Percentiles rank a stretch among this genome's conserved stretches.
These are phyloP conservation scores for Physcia stellaris DNA, from an alignment of 495 filamentous ascomycete species.

Conservation along the genomic window DNA sequence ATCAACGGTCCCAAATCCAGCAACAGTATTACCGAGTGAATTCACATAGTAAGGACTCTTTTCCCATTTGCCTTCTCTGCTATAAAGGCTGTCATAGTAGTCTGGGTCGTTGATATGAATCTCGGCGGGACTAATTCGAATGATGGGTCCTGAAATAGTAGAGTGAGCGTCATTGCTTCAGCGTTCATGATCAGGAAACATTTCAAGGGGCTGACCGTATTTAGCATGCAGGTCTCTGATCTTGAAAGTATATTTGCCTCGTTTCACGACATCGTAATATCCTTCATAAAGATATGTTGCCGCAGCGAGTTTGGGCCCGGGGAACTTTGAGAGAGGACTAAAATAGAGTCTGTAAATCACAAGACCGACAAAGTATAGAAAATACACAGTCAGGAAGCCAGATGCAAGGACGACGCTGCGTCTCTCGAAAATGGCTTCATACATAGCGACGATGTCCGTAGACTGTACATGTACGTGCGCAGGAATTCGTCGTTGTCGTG, in stretches of 20 bases:
- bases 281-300: conserved; percentile 18
- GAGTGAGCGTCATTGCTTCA: not conserved
- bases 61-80: conserved; percentile 11
- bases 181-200: not conserved
- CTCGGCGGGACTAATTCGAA: conserved; percentile 16
- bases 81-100: conserved; percentile 9
- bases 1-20: conserved; percentile 14
- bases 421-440: no score
- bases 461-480: no score
- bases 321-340: conserved; percentile 17
- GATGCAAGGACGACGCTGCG: not conserved
- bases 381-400: not conserved
- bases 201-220: not conserved
- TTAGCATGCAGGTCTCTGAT: conserved; percentile 5
- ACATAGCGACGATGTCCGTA: no score
- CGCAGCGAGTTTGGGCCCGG: conserved; percentile 18
- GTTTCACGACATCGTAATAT: conserved; percentile 15
- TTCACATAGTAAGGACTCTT: conserved; percentile 5
- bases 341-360: conserved; percentile 17
- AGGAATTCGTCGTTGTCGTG: no score
- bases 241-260: conserved; percentile 10
- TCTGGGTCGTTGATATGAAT: conserved; percentile 16
- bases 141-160: conserved; percentile 10
- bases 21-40: conserved; percentile 7
- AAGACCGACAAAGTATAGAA: not conserved